Base-by-base conservation (phyloP, 2,329 filamentous ascomycete species). In the Diaporthe citri region DNA sequence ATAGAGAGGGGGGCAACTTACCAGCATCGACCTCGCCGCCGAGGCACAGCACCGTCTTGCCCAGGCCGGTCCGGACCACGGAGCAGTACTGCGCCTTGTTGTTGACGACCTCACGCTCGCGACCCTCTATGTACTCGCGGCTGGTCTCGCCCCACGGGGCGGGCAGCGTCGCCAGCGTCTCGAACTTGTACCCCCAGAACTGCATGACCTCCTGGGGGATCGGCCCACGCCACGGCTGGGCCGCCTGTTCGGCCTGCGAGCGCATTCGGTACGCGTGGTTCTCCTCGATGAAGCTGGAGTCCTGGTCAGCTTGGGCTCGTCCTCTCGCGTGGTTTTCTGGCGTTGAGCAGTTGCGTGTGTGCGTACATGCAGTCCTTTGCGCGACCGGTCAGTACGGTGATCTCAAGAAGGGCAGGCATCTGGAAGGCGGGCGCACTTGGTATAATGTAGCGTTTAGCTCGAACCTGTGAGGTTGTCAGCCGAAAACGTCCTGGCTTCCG, bases 111-210 rank as follows among this genome's bases (percentile, higher is more conserved):
- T 93, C 87, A 3, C 91, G 83, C 57, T 94, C 91, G 39, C 97
- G 91, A 73, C 85, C 86, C 81, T 98, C 96, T 77, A 99, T 98
- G 75, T 92, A 91, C 1, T 94, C 92, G 73, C 94, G 90, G 0
- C 92, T 86, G 0, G 91, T 93, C 74, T 93, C 90, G 72, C 89
- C 92, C 92, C 96, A 98, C 0, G 93, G 90, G 3, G 88, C 85
- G 3, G 94, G 92, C 5, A 98, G 85, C 2, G 97, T 92, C 9
- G 93, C 92, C 2, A 99, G 84, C 0, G 95, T 94, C 84, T 99
- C 97, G 80, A 99, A 99, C 82, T 99, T 99, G 86, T 99, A 99
- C 48, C 96, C 96, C 96, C 96, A 98, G 81, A 93, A 99, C 67
- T 93, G 92, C 95, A 98, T 98, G 77, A 96, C 87, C 74, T 97